Conservation (phyloP, 2,329 filamentous ascomycete species). For the Sporothrix curviconia region DNA sequence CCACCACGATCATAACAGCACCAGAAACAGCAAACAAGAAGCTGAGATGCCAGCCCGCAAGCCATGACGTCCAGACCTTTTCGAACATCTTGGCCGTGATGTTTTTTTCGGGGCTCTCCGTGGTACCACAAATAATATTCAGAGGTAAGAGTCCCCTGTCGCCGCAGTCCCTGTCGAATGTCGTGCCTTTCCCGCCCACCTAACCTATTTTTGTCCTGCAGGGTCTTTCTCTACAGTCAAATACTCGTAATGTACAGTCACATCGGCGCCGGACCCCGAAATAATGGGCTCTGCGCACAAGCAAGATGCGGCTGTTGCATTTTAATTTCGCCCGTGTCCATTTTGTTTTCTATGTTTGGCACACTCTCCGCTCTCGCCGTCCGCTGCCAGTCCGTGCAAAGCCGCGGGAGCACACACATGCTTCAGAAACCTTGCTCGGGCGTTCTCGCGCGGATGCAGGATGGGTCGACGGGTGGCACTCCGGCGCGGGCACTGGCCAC, state of each 20-base stretch:
- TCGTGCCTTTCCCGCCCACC: neutral
- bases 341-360: neutral
- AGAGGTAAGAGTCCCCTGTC: neutral
- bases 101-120: neutral
- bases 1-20: neutral
- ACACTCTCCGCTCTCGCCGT: neutral
- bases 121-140: neutral
- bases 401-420: too few relatives aligned
- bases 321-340: neutral
- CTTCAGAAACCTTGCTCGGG: too few relatives aligned
- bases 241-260: too few relatives aligned
- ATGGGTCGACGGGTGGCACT: too few relatives aligned
- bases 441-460: too few relatives aligned
- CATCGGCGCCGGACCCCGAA: neutral
- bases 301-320: neutral
- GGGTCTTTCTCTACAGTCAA: neutral
- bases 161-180: neutral
- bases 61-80: neutral
- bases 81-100: neutral
- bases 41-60: neutral
- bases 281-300: neutral
- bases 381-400: neutral
- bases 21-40: neutral
- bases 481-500: too few relatives aligned
- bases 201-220: slow-evolving; percentile 7